Base-by-base conservation (phyloP, 768 basidiomycete species). In the Lactifluus volemus region DNA sequence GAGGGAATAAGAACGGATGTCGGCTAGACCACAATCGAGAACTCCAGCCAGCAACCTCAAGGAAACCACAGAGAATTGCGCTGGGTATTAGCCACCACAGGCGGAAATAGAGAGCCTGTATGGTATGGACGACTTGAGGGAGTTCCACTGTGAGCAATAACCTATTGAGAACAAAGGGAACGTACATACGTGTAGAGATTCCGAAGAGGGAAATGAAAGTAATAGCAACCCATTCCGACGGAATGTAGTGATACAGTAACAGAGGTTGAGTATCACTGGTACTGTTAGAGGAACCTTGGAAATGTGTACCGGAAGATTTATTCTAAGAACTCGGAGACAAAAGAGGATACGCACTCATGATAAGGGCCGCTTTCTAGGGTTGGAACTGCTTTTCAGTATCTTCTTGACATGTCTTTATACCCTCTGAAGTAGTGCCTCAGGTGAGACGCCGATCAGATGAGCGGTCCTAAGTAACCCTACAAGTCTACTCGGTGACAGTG, bases 191-290 rank as follows among this genome's bases (percentile, higher is more conserved):
- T 6, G 73, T 70, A 5, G 71, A 61, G 15, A 74, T 1, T n/a
- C 64, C 55, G 52, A 73, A 77, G 12, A 76, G 69, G 7, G 68
- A 69, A 48, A 34, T 5, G 66, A 75, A 78, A 29, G 73, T 58
- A 41, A 72, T 69, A 59, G 69, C 70, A 25, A 76, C 65, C 70
- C 73, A 74, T 54, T 72, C 67, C 0, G 75, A 75, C 1, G 74
- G 75, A 4, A 71, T 56, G 60, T 76, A 77, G 25, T 71, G 68
- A 58, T 74, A 77, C 38, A 34, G 21, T 9, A 49, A 45, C 5
- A 36, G 30, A 6, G 3, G 38, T 38, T 50, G 39, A 17, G 9
- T 34, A 3, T 11, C 8, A 9, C 45, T 6, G 66, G 70, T 53
- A 9, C 17, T 36, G 45, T 62, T 52, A 8, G 45, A 41, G 45